These are phyloP conservation scores for Linanthus parryae DNA, from an alignment of 148 eudicot species.

Conservation along the genomic window DNA sequence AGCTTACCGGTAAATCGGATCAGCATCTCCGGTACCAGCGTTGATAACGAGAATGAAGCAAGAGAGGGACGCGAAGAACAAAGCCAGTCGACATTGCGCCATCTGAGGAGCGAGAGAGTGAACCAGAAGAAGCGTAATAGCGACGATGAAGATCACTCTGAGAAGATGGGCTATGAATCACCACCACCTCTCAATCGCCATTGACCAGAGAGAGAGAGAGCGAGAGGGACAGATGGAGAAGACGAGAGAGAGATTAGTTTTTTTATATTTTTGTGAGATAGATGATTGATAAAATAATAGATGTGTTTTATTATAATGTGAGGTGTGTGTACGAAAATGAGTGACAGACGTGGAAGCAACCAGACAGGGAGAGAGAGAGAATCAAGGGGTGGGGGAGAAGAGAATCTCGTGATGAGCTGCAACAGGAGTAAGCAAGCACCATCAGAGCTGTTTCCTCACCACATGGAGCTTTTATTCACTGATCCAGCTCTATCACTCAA, in stretches of 20 bases:
- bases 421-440: too few species aligned
- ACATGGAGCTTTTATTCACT: too few species aligned
- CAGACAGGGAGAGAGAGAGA: conserved; percentile 12
- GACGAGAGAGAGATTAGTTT: not conserved
- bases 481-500: too few species aligned
- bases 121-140: not conserved
- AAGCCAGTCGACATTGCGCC: conserved; percentile 22
- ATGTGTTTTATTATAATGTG: not conserved
- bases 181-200: not conserved
- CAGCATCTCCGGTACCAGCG: conserved; percentile 57
- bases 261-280: too few species aligned
- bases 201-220: not conserved
- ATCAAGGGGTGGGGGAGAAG: not conserved
- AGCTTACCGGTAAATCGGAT: conserved; percentile 59
- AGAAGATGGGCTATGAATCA: conserved; percentile 1
- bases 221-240: conserved; percentile 3
- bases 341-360: conserved; percentile 10
- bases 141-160: not conserved
- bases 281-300: not conserved
- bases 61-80: conserved; percentile 22
- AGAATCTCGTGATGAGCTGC: conserved; percentile 14
- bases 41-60: conserved; percentile 20
- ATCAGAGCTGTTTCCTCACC: too few species aligned
- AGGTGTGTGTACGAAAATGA: not conserved
- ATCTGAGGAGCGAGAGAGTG: conserved; percentile 14